These are phyloP conservation scores for Penicillium longicatenatum DNA, from an alignment of 495 filamentous ascomycete species.

Conservation along the genomic window DNA sequence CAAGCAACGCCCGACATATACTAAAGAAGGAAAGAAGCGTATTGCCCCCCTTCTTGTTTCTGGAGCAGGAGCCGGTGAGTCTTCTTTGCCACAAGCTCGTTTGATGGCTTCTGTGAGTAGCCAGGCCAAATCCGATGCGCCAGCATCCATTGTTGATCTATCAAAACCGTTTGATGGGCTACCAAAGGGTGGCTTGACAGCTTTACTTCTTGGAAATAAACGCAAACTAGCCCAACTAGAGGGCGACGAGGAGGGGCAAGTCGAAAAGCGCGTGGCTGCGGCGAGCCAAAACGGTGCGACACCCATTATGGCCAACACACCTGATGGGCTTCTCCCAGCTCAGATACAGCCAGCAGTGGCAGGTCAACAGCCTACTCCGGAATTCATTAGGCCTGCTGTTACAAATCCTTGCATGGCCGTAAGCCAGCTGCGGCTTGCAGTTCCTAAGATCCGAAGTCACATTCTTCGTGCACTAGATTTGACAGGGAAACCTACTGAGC, in stretches of 20 bases:
- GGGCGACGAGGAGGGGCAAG: slow-evolving; percentile 66
- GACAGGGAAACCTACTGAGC: slow-evolving; percentile 48
- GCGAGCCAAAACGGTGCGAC: slow-evolving; percentile 65
- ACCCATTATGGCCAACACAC: slow-evolving; percentile 72
- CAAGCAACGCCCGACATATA: slow-evolving; percentile 89
- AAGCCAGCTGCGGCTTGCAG: slow-evolving; percentile 84
- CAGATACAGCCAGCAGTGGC: slow-evolving; percentile 52
- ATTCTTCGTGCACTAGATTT: slow-evolving; percentile 62
- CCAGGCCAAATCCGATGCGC: slow-evolving; percentile 65
- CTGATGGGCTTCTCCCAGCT: slow-evolving; percentile 74
- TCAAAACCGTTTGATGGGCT: slow-evolving; percentile 94
- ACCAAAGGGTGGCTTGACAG: slow-evolving; percentile 82
- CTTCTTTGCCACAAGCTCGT: slow-evolving; percentile 83
- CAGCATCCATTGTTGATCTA: slow-evolving; percentile 84
- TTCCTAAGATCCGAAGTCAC: slow-evolving; percentile 81
- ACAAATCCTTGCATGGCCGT: slow-evolving; percentile 75
- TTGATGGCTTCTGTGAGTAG: slow-evolving; percentile 69
- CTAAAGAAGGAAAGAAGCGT: slow-evolving; percentile 96
- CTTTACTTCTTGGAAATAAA: slow-evolving; percentile 90
- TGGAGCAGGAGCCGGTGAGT: slow-evolving; percentile 75
- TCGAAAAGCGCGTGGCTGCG: slow-evolving; percentile 61
- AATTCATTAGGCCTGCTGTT: slow-evolving; percentile 85
- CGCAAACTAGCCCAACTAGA: slow-evolving; percentile 71
- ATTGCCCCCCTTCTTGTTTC: slow-evolving; percentile 92
- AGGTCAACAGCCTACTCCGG: slow-evolving; percentile 73